Evolutionary conservation across 805 yeast genomes (phyloP), one percentile per base, ranked within the genome.

Genomic region (Yamadazyma sp.): DNA sequence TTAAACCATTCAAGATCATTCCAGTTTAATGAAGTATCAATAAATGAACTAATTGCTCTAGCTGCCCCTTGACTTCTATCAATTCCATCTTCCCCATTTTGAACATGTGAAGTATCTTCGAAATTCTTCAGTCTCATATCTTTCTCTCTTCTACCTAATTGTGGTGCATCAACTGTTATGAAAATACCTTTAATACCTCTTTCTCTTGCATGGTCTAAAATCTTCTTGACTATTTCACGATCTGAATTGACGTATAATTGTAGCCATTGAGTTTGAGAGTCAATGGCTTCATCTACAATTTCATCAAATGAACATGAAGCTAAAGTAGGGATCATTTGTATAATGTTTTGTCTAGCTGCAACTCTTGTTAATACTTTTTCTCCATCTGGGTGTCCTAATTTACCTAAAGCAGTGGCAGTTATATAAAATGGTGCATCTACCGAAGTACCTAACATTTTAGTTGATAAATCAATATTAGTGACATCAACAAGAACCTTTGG

Each of bases 141-240:
- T 58, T 86, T 88, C 58, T 89, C 97, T 48, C 97, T 77, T 44
- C 93, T 77, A 10, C 97, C 97, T 27, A 88, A 69, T 42, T 84
- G 82, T 5, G 96, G 96, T 0, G 96, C 95, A 66, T 88, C 96
- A 6, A 86, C 95, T 0, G 97, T 88, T 45, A 88, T 77, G 53
- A 87, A 87, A 22, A 88, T 66, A 3, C 93, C 96, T 49, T 81
- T 81, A 56, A 85, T 72, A 1, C 95, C 94, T 36, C 83, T 64
- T 33, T 63, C 52, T 55, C 83, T 89, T 11, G 87, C 93, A 48
- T 80, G 80, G 48, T 71, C 69, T n/a, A 88, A 76, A 44, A 82
- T 66, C 21, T 70, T 61, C 33, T 68, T 65, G 22, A 88, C 75
- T 35, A 79, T 66, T n/a, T 71, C 69, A 34, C 93, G 71, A 57